These are phyloP conservation scores for Blastocladiella britannica DNA, from an alignment of 192 early-diverging fungal species.

Conservation along the genomic window DNA sequence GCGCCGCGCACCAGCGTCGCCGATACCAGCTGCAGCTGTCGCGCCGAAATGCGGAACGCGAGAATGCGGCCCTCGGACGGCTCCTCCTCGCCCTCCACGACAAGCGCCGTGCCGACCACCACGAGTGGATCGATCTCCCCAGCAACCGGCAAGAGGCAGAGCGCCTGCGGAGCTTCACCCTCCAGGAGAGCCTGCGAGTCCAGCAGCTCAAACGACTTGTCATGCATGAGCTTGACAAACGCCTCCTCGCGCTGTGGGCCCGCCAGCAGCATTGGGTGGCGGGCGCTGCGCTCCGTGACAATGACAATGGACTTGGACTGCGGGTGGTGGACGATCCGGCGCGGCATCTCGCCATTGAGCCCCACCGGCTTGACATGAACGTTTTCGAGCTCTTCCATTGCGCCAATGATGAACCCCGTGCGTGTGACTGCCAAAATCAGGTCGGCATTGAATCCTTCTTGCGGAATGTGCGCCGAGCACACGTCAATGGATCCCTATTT, in stretches of 20 bases:
- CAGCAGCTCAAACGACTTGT: conserved; percentile 39
- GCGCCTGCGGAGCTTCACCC: conserved; percentile 9
- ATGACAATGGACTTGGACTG: conserved; percentile 35
- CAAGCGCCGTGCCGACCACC: conserved; percentile 53
- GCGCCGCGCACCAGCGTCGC: conserved; percentile 31
- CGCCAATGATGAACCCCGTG: conserved; percentile 41
- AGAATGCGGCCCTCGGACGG: conserved; percentile 51
- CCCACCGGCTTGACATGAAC: conserved; percentile 54
- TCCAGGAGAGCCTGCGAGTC: conserved; percentile 9
- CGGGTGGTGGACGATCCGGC: conserved; percentile 45
- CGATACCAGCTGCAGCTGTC: conserved; percentile 27
- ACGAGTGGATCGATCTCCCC: conserved; percentile 22
- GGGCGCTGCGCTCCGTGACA: conserved; percentile 29
- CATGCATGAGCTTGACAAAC: conserved; percentile 45
- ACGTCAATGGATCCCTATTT: conserved; percentile 12
- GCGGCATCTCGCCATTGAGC: conserved; percentile 38
- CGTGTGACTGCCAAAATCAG: conserved; percentile 29
- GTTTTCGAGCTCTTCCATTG: conserved; percentile 59
- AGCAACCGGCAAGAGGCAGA: conserved; percentile 1
- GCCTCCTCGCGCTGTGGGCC: conserved; percentile 9
- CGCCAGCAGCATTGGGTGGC: conserved; percentile 10
- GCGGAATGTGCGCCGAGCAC: conserved; percentile 16
- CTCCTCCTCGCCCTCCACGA: conserved; percentile 33
- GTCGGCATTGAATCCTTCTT: conserved; percentile 26
- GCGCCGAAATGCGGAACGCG: conserved; percentile 27